Percentiles rank a stretch among this genome's conserved stretches.
phyloP scores from a whole-genome alignment of 2,329 filamentous ascomycete species.

The Claviceps digitariae region DNA sequence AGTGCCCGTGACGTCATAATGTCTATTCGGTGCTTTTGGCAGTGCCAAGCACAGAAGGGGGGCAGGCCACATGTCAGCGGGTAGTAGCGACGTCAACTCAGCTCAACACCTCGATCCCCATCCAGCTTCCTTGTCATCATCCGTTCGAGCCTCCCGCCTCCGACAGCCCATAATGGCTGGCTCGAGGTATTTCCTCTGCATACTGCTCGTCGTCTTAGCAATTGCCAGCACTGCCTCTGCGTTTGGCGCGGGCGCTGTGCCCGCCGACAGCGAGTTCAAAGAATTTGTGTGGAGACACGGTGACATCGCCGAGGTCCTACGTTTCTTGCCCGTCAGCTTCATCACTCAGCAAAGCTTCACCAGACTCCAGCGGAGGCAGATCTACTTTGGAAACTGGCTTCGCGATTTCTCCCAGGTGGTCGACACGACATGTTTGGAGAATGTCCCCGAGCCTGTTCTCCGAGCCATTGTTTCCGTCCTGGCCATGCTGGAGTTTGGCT shows the following conservation, averaged over 20 bases:
- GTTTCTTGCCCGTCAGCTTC: constrained; percentile 23
- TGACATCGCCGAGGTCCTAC: constrained; percentile 24
- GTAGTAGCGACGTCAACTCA: no score
- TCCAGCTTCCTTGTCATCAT: background rate
- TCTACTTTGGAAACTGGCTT: constrained; percentile 30
- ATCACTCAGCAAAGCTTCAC: constrained; percentile 25
- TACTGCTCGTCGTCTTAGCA: constrained; percentile 13
- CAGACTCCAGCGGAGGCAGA: constrained; percentile 22
- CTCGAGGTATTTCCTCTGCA: constrained; percentile 1
- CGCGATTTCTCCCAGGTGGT: constrained; percentile 68
- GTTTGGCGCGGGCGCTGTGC: constrained; percentile 26
- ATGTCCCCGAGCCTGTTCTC: constrained; percentile 15
- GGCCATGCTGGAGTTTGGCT: constrained; percentile 31
- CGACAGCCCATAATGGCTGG: background rate
- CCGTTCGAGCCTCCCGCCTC: no score
- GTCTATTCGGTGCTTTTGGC: no score
- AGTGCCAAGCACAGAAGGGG: no score
- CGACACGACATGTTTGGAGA: constrained; percentile 39
- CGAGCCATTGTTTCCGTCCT: constrained; percentile 18
- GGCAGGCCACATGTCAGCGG: no score
- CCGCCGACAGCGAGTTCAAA: constrained; percentile 23
- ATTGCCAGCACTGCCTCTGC: constrained; percentile 18
- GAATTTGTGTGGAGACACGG: constrained; percentile 28
- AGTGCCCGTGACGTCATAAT: no score
- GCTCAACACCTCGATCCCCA: background rate